phyloP scores from a whole-genome alignment of 2,329 filamentous ascomycete genomes.

The Talaromyces sp. region DNA sequence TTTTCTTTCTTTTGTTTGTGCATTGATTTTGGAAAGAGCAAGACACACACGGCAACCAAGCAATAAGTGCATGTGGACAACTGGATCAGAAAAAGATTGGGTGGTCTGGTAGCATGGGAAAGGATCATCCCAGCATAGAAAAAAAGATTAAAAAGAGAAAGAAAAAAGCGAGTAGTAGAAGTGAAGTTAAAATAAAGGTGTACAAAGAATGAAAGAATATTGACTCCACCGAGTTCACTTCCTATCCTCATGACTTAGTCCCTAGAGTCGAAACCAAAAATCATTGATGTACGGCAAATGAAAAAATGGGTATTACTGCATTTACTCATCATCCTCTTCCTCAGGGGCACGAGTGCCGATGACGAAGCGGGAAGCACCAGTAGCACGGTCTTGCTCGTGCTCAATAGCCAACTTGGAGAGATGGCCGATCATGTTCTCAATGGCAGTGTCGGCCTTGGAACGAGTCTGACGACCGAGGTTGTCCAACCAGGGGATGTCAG shows the following conservation, averaged over 20 bases:
- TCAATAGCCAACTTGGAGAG: slow-evolving; percentile 54
- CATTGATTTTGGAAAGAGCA: slow-evolving; percentile 10
- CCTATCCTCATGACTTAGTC: slow-evolving; percentile 17
- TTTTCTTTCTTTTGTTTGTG: slow-evolving; percentile 14
- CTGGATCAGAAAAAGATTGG: not conserved
- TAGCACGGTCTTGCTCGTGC: slow-evolving; percentile 46
- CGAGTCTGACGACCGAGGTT: slow-evolving; percentile 55
- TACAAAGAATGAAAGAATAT: slow-evolving; percentile 10
- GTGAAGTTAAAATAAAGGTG: not conserved
- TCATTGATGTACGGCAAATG: slow-evolving; percentile 17
- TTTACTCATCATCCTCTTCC: slow-evolving; percentile 48
- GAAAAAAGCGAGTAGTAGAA: not conserved
- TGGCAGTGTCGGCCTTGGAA: slow-evolving; percentile 52
- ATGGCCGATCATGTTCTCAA: slow-evolving; percentile 55
- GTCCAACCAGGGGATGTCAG: slow-evolving; percentile 47
- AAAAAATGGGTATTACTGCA: not conserved
- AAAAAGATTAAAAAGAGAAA: not conserved
- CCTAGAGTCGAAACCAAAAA: slow-evolving; percentile 12
- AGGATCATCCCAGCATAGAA: slow-evolving; percentile 9
- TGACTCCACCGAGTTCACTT: slow-evolving; percentile 13
- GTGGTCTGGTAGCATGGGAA: slow-evolving; percentile 1
- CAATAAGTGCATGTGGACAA: slow-evolving; percentile 1
- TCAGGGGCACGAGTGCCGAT: slow-evolving; percentile 44
- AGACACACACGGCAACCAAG: slow-evolving; percentile 14
- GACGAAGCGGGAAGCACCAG: slow-evolving; percentile 47